Evolutionary conservation across 352 stramenopile genomes (phyloP).

Genomic region (Phytophthora macrochlamydospora): DNA sequence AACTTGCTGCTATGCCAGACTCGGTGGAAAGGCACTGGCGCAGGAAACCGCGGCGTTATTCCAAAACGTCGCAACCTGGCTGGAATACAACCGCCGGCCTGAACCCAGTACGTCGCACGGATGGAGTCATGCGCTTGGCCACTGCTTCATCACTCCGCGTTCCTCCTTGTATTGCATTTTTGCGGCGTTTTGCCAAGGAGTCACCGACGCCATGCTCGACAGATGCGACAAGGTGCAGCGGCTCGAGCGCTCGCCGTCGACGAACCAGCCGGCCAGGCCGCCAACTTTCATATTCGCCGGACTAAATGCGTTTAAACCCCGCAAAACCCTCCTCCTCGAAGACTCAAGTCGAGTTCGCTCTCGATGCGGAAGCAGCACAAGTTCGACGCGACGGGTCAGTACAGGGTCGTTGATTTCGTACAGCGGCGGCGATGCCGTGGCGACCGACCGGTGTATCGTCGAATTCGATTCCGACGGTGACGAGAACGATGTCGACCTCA

Average conservation of each 20-base stretch:
- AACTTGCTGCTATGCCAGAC: slow-evolving; percentile 5
- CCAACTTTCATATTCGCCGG: slow-evolving; percentile 31
- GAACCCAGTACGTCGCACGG: slow-evolving; percentile 4
- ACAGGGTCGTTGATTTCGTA: background rate
- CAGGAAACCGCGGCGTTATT: slow-evolving; percentile 19
- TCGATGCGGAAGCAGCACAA: slow-evolving; percentile 22
- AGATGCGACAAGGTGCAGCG: slow-evolving; percentile 24
- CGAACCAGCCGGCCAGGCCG: slow-evolving; percentile 5
- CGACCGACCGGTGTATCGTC: background rate
- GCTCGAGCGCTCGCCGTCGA: slow-evolving; percentile 2
- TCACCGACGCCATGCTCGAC: slow-evolving; percentile 30
- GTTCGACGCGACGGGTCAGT: slow-evolving; percentile 21
- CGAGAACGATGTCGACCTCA: slow-evolving; percentile 13
- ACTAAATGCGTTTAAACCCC: slow-evolving; percentile 25
- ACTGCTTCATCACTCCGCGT: slow-evolving; percentile 15
- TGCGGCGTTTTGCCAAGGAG: slow-evolving; percentile 12
- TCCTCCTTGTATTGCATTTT: slow-evolving; percentile 6
- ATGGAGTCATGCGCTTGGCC: background rate
- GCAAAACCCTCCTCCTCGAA: slow-evolving; percentile 11
- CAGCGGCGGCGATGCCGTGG: no score
- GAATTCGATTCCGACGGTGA: slow-evolving; percentile 2
- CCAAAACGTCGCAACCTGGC: slow-evolving; percentile 26
- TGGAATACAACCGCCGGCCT: slow-evolving; percentile 12
- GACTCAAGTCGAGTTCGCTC: slow-evolving; percentile 1
- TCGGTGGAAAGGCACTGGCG: slow-evolving; percentile 8